These are phyloP conservation scores for Stagonosporopsis chrysanthemi DNA, from an alignment of 2,329 filamentous ascomycete genomes.

Conservation along the genomic window DNA sequence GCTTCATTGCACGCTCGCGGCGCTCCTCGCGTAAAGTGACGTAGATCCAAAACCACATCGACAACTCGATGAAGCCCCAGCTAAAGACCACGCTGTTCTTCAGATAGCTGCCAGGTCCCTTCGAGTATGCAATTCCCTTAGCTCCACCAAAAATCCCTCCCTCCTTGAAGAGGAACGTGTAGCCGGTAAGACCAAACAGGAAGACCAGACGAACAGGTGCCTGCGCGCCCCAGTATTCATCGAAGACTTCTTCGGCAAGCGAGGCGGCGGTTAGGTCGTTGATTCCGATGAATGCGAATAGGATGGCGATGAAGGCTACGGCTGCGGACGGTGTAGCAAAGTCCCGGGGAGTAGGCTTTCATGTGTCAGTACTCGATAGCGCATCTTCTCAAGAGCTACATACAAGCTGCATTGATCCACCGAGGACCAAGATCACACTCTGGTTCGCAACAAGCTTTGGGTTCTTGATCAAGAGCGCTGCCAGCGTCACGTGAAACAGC, in stretches of 20 bases:
- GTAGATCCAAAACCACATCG: constrained; percentile 82
- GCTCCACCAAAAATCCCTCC: constrained; percentile 54
- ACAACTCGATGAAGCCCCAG: constrained; percentile 82
- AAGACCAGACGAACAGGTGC: constrained; percentile 71
- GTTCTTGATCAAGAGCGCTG: constrained; percentile 80
- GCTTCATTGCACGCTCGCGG: constrained; percentile 35
- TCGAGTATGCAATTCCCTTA: constrained; percentile 33
- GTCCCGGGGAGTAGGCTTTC: constrained; percentile 68
- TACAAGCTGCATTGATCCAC: constrained; percentile 85
- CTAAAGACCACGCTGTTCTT: constrained; percentile 87
- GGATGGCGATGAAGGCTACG: constrained; percentile 71
- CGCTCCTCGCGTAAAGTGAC: constrained; percentile 49
- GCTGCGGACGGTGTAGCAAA: constrained; percentile 75
- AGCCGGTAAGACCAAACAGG: constrained; percentile 67
- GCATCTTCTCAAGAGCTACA: constrained; percentile 22
- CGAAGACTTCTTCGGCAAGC: constrained; percentile 53
- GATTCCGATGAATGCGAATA: constrained; percentile 68
- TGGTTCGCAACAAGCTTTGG: constrained; percentile 79
- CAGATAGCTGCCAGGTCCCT: constrained; percentile 64
- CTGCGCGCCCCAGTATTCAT: constrained; percentile 58
- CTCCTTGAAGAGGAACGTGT: constrained; percentile 69
- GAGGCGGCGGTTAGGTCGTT: constrained; percentile 57
- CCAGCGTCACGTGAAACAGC: constrained; percentile 83
- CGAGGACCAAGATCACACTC: constrained; percentile 79
- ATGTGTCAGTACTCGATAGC: not conserved